phyloP scores from a whole-genome alignment of 495 filamentous ascomycete genomes.

The Polyplosphaeria fusca region DNA sequence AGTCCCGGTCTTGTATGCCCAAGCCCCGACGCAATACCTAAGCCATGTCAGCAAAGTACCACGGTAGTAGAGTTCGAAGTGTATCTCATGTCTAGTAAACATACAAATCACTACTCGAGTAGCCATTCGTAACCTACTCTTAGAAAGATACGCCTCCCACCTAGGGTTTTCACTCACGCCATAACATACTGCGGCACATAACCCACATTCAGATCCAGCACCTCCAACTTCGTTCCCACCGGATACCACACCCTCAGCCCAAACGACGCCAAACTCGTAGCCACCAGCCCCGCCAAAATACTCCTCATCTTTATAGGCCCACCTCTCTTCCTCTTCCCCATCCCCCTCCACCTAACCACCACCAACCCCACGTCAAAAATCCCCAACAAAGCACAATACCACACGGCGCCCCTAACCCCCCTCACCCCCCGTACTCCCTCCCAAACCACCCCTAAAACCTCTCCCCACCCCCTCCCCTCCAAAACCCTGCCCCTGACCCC shows the following conservation, averaged over 20 bases:
- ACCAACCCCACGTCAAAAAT: slow-evolving; percentile 17
- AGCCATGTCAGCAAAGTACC: too few relatives aligned
- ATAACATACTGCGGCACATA: slow-evolving; percentile 23
- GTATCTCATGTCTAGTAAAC: too few relatives aligned
- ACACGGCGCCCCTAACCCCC: slow-evolving; percentile 22
- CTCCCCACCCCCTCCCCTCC: not conserved
- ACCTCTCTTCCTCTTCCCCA: not conserved
- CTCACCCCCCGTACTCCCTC: not conserved
- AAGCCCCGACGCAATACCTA: too few relatives aligned
- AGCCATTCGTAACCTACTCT: too few relatives aligned
- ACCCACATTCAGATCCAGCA: not conserved
- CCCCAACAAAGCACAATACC: slow-evolving; percentile 25
- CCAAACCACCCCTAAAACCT: not conserved
- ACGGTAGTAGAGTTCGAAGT: too few relatives aligned
- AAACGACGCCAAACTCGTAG: too few relatives aligned
- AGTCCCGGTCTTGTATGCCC: too few relatives aligned
- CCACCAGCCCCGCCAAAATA: too few relatives aligned
- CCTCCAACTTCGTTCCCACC: not conserved
- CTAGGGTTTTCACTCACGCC: too few relatives aligned
- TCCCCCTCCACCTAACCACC: not conserved
- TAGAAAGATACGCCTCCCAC: too few relatives aligned
- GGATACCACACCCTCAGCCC: slow-evolving; percentile 1
- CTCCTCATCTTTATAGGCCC: not conserved
- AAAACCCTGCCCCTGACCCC: not conserved
- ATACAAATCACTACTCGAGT: too few relatives aligned